Evolutionary conservation across 192 early-diverging fungal species (phyloP).

Genomic region (Gaertneriomyces semiglobifer): DNA sequence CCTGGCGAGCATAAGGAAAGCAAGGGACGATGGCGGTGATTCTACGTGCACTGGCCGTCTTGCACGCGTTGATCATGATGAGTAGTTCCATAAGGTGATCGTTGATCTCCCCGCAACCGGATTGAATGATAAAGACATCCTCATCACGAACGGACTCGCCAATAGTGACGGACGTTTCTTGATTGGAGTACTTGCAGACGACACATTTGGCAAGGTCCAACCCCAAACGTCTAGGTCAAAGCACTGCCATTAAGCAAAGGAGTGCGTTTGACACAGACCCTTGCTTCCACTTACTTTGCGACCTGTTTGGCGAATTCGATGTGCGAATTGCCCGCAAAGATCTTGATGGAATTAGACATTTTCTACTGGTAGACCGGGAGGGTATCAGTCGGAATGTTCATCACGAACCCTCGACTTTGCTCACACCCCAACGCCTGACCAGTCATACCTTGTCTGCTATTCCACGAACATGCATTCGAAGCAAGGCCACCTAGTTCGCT

Average conservation of each 20-base stretch:
- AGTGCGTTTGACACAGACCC: no score
- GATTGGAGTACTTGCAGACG: conserved; percentile 93
- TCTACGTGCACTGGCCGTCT: conserved; percentile 83
- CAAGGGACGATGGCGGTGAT: conserved; percentile 95
- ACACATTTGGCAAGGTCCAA: conserved; percentile 87
- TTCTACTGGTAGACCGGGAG: not conserved
- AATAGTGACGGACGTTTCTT: conserved; percentile 92
- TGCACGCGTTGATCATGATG: conserved; percentile 97
- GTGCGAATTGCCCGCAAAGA: conserved; percentile 96
- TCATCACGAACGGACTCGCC: conserved; percentile 90
- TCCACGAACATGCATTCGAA: no score
- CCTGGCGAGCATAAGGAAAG: conserved; percentile 87
- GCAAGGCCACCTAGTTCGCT: no score
- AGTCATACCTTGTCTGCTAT: no score
- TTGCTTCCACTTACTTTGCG: conserved; percentile 66
- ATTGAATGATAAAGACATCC: conserved; percentile 96
- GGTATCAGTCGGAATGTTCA: no score
- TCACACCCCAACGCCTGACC: no score
- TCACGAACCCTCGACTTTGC: no score
- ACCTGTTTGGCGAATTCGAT: conserved; percentile 86
- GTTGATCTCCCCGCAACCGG: conserved; percentile 91
- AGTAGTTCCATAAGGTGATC: conserved; percentile 96
- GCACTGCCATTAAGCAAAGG: no score
- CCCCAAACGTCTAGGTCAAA: conserved; percentile 71
- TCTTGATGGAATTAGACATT: conserved; percentile 86